phyloP scores from a whole-genome alignment of 257 asterid genomes.

The Primulina tabacum region DNA sequence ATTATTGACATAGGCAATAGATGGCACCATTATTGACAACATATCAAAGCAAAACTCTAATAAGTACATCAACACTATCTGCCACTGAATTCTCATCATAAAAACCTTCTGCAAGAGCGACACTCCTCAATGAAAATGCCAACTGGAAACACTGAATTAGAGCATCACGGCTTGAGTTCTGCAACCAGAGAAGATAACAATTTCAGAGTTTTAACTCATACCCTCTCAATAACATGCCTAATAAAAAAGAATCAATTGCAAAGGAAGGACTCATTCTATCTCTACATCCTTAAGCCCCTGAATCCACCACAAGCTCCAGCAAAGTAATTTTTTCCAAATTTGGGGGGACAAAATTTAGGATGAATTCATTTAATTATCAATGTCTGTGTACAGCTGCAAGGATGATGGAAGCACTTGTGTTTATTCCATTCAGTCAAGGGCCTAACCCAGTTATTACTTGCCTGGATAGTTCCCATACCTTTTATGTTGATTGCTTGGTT shows the following conservation, averaged over 20 bases:
- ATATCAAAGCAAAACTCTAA: slow-evolving; percentile 7
- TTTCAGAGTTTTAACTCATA: slow-evolving; percentile 3
- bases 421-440: not conserved
- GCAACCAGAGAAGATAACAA: slow-evolving; percentile 24
- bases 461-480: too few species aligned
- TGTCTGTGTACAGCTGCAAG: not conserved
- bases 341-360: not conserved
- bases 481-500: not conserved
- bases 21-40: not conserved
- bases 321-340: not conserved
- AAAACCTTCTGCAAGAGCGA: slow-evolving; percentile 49
- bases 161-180: slow-evolving; percentile 77
- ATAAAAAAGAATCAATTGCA: slow-evolving; percentile 7
- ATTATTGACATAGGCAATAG: not conserved
- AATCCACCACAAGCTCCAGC: not conserved
- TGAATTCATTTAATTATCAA: not conserved
- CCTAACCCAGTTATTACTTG: not conserved
- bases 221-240: not conserved
- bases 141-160: slow-evolving; percentile 77
- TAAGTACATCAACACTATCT: not conserved
- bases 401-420: not conserved
- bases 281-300: not conserved
- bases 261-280: not conserved
- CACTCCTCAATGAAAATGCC: slow-evolving; percentile 70
- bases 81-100: slow-evolving; percentile 6